These are phyloP conservation scores for Penicillium janthinellum DNA, from an alignment of 2,329 filamentous ascomycete species.

Conservation along the genomic window DNA sequence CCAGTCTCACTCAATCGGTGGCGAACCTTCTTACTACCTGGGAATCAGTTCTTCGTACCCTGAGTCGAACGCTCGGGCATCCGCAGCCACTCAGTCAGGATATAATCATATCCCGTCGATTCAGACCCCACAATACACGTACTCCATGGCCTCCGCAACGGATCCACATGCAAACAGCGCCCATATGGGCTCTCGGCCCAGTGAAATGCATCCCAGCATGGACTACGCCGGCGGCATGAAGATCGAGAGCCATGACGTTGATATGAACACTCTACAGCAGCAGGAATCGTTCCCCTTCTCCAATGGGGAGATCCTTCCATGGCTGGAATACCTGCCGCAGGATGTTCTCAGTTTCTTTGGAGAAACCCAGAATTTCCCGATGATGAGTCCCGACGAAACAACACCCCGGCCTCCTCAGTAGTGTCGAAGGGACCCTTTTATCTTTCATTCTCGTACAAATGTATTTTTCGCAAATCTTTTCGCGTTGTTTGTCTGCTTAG, in stretches of 20 bases:
- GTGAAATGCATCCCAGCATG: conserved; percentile 23
- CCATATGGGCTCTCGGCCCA: conserved; percentile 19
- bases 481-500: conserved; percentile 13
- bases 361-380: conserved; percentile 38
- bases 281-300: conserved; percentile 45
- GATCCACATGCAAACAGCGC: conserved; percentile 18
- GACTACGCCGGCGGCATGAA: conserved; percentile 54
- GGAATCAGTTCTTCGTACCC: conserved; percentile 52
- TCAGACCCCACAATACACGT: conserved; percentile 27
- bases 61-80: conserved; percentile 21
- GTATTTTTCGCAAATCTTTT: conserved; percentile 15
- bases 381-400: conserved; percentile 36
- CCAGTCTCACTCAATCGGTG: conserved; percentile 45
- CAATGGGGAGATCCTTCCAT: conserved; percentile 67
- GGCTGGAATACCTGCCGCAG: conserved; percentile 72
- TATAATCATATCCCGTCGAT: conserved; percentile 27
- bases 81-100: conserved; percentile 29
- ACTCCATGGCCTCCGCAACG: conserved; percentile 23
- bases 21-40: conserved; percentile 44
- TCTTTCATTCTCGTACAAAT: conserved; percentile 16
- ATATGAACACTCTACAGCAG: conserved; percentile 64
- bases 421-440: conserved; percentile 7
- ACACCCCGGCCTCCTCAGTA: conserved; percentile 26
- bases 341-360: conserved; percentile 63
- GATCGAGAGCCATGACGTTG: conserved; percentile 76